Conservation (phyloP, 768 basidiomycete genomes). For the Trametes elegans region DNA sequence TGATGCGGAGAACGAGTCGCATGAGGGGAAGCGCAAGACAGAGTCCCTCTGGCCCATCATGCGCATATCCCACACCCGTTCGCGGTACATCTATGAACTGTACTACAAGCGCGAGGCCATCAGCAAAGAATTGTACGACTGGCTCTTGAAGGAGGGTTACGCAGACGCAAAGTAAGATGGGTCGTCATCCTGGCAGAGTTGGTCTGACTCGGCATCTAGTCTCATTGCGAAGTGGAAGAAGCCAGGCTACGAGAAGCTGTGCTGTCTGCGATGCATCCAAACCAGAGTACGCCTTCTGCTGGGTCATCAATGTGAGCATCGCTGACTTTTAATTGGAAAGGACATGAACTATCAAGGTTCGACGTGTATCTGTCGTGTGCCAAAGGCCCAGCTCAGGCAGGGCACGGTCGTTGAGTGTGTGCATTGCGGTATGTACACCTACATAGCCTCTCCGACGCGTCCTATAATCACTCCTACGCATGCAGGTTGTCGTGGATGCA, state of each 20-base stretch:
- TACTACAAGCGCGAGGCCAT: slow-evolving; percentile 99
- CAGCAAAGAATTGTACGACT: slow-evolving; percentile 90
- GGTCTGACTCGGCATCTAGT: slow-evolving; percentile 39
- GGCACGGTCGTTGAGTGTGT: slow-evolving; percentile 96
- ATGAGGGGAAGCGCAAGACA: slow-evolving; percentile 95
- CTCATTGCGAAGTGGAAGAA: slow-evolving; percentile 99
- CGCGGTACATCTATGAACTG: slow-evolving; percentile 95
- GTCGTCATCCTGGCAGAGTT: background rate
- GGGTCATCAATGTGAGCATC: background rate
- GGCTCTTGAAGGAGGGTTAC: slow-evolving; percentile 94
- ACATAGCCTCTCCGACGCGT: background rate
- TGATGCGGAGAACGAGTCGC: slow-evolving; percentile 97
- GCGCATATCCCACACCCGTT: slow-evolving; percentile 95
- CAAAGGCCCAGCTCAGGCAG: slow-evolving; percentile 86
- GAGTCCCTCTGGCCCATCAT: slow-evolving; percentile 95
- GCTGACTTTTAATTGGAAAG: slow-evolving; percentile 36
- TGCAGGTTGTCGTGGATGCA: slow-evolving; percentile 85
- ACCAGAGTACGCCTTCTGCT: slow-evolving; percentile 54
- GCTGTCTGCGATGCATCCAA: slow-evolving; percentile 96
- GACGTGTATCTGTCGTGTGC: slow-evolving; percentile 96
- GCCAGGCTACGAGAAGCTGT: slow-evolving; percentile 95
- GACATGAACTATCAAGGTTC: slow-evolving; percentile 99
- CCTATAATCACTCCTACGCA: background rate
- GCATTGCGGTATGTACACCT: slow-evolving; percentile 78
- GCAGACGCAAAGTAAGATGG: slow-evolving; percentile 85